These are phyloP conservation scores for Fusarium palustre DNA, from an alignment of 2,329 filamentous ascomycete species.

Conservation along the genomic window DNA sequence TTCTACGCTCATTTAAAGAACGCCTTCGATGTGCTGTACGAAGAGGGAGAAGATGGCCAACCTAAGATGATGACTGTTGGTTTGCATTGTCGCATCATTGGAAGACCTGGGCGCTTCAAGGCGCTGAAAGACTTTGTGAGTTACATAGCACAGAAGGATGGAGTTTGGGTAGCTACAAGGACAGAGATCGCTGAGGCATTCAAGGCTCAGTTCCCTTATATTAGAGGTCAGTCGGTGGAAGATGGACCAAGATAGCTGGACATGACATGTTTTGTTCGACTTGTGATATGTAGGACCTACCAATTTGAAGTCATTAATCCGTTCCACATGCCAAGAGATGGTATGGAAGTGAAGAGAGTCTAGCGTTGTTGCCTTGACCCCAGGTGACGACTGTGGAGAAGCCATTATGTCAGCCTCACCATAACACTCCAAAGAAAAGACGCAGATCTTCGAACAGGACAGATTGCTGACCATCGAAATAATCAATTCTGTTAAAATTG, in stretches of 20 bases:
- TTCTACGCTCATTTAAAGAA: slow-evolving; percentile 16
- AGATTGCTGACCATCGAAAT: neutral
- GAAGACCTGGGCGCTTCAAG: neutral
- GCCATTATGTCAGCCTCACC: slow-evolving; percentile 9
- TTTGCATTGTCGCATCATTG: slow-evolving; percentile 14
- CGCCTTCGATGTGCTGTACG: neutral
- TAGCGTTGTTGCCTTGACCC: neutral
- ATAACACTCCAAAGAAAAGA: neutral
- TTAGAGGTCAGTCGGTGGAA: neutral
- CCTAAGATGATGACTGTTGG: slow-evolving; percentile 13
- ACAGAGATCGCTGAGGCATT: neutral
- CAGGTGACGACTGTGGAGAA: slow-evolving; percentile 10
- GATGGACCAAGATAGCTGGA: neutral
- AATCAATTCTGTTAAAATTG: neutral
- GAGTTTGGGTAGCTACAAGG: slow-evolving; percentile 8
- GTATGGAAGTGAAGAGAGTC: neutral
- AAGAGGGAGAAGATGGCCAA: slow-evolving; percentile 1
- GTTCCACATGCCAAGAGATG: neutral
- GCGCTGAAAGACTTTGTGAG: slow-evolving; percentile 10
- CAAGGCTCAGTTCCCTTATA: slow-evolving; percentile 3
- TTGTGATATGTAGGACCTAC: neutral
- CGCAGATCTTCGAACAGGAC: neutral
- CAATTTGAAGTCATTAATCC: neutral
- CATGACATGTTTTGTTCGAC: neutral
- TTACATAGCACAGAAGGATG: slow-evolving; percentile 10